These are phyloP conservation scores for Verticillium dahliae DNA, from an alignment of 2,329 filamentous ascomycete genomes.

Conservation along the genomic window DNA sequence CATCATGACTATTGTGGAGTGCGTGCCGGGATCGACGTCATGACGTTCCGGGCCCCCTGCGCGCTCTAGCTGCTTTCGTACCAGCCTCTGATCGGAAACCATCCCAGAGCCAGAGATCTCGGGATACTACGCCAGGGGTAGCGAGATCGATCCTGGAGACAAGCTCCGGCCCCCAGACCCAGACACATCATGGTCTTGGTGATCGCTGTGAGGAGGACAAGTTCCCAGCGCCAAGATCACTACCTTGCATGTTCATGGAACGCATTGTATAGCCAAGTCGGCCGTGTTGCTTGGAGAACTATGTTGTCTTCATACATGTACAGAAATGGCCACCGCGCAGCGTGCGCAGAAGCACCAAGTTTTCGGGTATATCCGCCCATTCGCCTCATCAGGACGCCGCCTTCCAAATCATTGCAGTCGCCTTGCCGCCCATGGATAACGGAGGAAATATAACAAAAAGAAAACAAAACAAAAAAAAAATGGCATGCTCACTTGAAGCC, in stretches of 20 bases:
- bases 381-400: background rate
- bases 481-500: background rate
- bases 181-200: too few relatives aligned
- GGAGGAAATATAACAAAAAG: constrained; percentile 1
- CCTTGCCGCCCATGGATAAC: background rate
- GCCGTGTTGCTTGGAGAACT: background rate
- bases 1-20: too few relatives aligned
- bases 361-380: background rate
- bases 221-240: too few relatives aligned
- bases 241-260: too few relatives aligned
- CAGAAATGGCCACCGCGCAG: background rate
- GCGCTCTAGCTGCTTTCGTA: background rate
- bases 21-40: too few relatives aligned
- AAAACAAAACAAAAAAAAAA: constrained; percentile 2
- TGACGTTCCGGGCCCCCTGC: too few relatives aligned
- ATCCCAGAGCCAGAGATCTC: too few relatives aligned
- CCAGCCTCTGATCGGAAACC: background rate
- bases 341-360: background rate
- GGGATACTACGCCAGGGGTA: too few relatives aligned
- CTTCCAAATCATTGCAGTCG: background rate
- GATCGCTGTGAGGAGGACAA: too few relatives aligned
- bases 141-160: too few relatives aligned
- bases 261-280: background rate
- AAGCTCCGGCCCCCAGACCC: too few relatives aligned
- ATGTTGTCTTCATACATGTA: background rate